phyloP scores from a whole-genome alignment of 2,329 filamentous ascomycete species.

The Aspergillus quadrilineatus region DNA sequence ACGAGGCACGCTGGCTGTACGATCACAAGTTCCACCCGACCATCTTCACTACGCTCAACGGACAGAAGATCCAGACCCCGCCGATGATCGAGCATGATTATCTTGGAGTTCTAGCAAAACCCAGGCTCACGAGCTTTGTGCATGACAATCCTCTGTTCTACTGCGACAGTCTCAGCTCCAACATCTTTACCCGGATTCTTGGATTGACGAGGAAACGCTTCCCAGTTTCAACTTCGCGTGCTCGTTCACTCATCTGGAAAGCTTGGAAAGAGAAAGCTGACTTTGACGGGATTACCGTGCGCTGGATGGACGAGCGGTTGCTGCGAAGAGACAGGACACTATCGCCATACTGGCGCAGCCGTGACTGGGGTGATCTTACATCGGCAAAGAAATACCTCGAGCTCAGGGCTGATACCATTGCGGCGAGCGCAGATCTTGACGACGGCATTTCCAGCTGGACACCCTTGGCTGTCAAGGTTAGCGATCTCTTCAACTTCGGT shows the following conservation, averaged over 20 bases:
- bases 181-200: slow-evolving; percentile 32
- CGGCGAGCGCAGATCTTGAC: slow-evolving; percentile 53
- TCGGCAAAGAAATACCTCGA: slow-evolving; percentile 47
- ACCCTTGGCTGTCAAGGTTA: slow-evolving; percentile 52
- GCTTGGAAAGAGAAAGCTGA: slow-evolving; percentile 49
- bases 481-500: slow-evolving; percentile 53
- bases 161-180: slow-evolving; percentile 43
- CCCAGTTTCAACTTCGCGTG: slow-evolving; percentile 48
- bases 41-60: slow-evolving; percentile 52
- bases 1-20: slow-evolving; percentile 52
- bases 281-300: slow-evolving; percentile 51
- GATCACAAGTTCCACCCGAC: slow-evolving; percentile 52
- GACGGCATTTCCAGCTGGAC: slow-evolving; percentile 55
- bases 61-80: slow-evolving; percentile 51
- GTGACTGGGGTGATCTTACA: slow-evolving; percentile 45
- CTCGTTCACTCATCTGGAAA: slow-evolving; percentile 53
- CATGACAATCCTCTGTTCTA: slow-evolving; percentile 54
- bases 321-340: slow-evolving; percentile 49
- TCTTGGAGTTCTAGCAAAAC: slow-evolving; percentile 46
- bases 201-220: slow-evolving; percentile 38
- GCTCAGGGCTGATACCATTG: slow-evolving; percentile 50
- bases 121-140: slow-evolving; percentile 44
- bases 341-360: slow-evolving; percentile 47
- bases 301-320: slow-evolving; percentile 53
- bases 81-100: slow-evolving; percentile 54